Evolutionary conservation across 768 basidiomycete genomes (phyloP), one percentile per base, ranked within the genome.

Genomic region (Mrakia gelida): DNA sequence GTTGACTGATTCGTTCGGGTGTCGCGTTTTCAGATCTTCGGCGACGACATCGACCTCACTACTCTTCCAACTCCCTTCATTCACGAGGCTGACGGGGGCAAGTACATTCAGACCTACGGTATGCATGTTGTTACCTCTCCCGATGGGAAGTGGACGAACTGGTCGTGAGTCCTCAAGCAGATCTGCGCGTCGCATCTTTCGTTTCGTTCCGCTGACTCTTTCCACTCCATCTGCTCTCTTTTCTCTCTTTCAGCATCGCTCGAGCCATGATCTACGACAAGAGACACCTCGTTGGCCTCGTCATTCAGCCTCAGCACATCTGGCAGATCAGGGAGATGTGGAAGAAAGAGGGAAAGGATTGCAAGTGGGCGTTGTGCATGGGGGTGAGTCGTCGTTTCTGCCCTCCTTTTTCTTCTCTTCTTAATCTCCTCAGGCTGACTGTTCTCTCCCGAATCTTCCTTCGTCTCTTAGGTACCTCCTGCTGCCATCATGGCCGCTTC

Each of bases 241-340:
- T 75, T 26, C 6, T 10, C 28, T 7, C 23, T 28, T 4, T 21
- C 74, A 63, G 59, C 38, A 75, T 75, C 63, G 75, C 75, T 26
- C 62, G 75, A 21, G 75, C 75, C 45, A 75, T 75, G 75, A 75
- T 75, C 18, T 67, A 75, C 75, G 75, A 75, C 75, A 67, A 75
- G 63, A 38, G 75, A 30, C 75, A 75, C 43, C 75, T 75, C 30
- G 75, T 75, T 5, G 75, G 75, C 2, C 75, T 75, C 21, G 75
- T 75, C n/a, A 75, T 75, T 26, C 62, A 75, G 49, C 75, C 75
- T 28, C 75, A 75, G 49, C 75, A 75, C 43, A 75, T 75, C 62
- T 75, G 75, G 75, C 75, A 67, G 62, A 75, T 75, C 41, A 59
- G 75, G 32, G 75, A 75, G 62, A n/a, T 63, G 38, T 75, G 75